Percentiles rank a stretch among this genome's conserved stretches.
phyloP scores from a whole-genome alignment of 1,284 basidiomycete species.

The Bothia castanella region DNA sequence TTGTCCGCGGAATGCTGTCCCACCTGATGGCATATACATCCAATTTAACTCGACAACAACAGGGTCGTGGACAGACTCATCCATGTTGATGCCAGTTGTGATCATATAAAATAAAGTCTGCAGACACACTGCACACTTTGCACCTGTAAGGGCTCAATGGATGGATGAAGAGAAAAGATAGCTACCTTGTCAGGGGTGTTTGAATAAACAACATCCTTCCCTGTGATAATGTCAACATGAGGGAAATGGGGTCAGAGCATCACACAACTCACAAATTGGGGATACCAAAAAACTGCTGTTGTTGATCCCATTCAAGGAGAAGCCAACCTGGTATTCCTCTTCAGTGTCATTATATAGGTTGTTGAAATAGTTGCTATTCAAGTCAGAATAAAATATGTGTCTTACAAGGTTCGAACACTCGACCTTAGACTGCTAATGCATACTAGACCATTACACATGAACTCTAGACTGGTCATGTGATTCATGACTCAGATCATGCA shows the following conservation, averaged over 20 bases:
- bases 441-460: no score
- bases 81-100: neutral
- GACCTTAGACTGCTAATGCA: no score
- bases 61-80: no score
- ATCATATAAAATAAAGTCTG: conserved; percentile 1
- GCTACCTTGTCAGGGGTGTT: neutral
- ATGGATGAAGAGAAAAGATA: neutral
- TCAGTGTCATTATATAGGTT: no score
- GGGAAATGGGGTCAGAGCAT: neutral
- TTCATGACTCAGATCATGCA: no score
- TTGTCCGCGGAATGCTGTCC: neutral
- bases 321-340: neutral
- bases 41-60: neutral
- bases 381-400: no score
- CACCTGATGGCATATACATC: neutral
- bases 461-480: no score
- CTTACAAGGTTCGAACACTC: no score
- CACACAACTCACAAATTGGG: neutral
- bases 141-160: neutral
- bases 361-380: no score
- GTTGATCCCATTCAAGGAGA: neutral
- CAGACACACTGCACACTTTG: neutral
- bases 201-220: neutral
- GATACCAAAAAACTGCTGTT: neutral
- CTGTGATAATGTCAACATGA: neutral